Evolutionary conservation across 306 rosid species (phyloP).

Genomic region (Sphenostylis stenocarpa): DNA sequence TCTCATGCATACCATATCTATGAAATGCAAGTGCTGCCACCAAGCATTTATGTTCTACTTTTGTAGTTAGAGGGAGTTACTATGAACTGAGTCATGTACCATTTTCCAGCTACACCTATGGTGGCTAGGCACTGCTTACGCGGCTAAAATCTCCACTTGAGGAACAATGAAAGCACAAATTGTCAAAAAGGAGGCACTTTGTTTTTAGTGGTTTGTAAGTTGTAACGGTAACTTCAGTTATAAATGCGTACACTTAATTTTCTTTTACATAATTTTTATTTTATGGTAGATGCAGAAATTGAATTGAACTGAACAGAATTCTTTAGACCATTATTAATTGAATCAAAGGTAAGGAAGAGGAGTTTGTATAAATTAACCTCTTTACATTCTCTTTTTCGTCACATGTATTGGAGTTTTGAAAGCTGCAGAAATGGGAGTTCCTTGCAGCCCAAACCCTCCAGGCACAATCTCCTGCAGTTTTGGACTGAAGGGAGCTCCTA

Average conservation of each 20-base stretch:
- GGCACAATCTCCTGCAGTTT: slow-evolving; percentile 24
- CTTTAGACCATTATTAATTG: slow-evolving; percentile 6
- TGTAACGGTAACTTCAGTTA: slow-evolving; percentile 34
- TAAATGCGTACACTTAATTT: slow-evolving; percentile 23
- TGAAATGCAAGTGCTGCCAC: background rate
- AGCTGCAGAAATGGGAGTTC: slow-evolving; percentile 68
- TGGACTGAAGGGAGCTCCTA: slow-evolving; percentile 94
- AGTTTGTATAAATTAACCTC: slow-evolving; percentile 24
- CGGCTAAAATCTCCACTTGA: slow-evolving; percentile 31
- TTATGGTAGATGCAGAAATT: slow-evolving; percentile 13
- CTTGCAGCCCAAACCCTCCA: slow-evolving; percentile 63
- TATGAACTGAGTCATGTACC: slow-evolving; percentile 35
- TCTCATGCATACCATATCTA: too few relatives aligned
- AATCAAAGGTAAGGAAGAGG: background rate
- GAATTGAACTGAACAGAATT: background rate
- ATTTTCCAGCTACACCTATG: slow-evolving; percentile 38
- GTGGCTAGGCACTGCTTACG: slow-evolving; percentile 25
- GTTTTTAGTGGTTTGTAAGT: slow-evolving; percentile 29
- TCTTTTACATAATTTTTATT: background rate
- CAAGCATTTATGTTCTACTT: slow-evolving; percentile 42
- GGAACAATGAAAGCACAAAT: slow-evolving; percentile 27
- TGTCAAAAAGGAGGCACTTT: slow-evolving; percentile 29
- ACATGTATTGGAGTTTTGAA: slow-evolving; percentile 31
- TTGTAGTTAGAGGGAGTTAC: slow-evolving; percentile 24
- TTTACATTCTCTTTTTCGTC: slow-evolving; percentile 7